Evolutionary conservation across 495 filamentous ascomycete genomes (phyloP).

Genomic region (Podospora pseudocomata): DNA sequence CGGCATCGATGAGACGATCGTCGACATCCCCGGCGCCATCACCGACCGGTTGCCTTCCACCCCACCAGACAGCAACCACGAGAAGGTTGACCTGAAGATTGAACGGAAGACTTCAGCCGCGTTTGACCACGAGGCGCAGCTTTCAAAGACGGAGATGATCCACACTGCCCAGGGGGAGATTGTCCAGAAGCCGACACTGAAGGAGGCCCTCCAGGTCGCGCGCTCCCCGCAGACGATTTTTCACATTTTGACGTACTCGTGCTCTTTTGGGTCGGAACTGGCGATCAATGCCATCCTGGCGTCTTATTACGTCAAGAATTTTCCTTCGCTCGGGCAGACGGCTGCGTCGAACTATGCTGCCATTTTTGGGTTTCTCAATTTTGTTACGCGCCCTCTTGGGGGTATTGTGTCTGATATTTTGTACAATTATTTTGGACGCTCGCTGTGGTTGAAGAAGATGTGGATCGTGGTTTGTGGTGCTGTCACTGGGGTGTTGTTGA

Average conservation of each 20-base stretch:
- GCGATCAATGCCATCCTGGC: slow-evolving; percentile 80
- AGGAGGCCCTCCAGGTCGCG: slow-evolving; percentile 49
- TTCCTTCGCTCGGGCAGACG: slow-evolving; percentile 68
- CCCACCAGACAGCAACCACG: not conserved
- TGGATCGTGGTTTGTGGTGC: slow-evolving; percentile 60
- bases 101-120: slow-evolving; percentile 30
- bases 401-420: slow-evolving; percentile 67
- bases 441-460: slow-evolving; percentile 71
- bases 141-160: slow-evolving; percentile 43
- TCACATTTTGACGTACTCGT: slow-evolving; percentile 66
- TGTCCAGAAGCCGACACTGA: slow-evolving; percentile 61
- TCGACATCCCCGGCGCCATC: slow-evolving; percentile 52
- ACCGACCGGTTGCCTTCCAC: slow-evolving; percentile 40
- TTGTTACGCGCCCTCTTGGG: slow-evolving; percentile 67
- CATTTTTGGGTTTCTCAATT: slow-evolving; percentile 86
- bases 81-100: not conserved
- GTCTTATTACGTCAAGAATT: slow-evolving; percentile 72
- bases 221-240: slow-evolving; percentile 62
- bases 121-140: slow-evolving; percentile 48
- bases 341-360: slow-evolving; percentile 72
- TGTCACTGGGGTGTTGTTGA: slow-evolving; percentile 59
- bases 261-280: slow-evolving; percentile 79
- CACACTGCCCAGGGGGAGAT: slow-evolving; percentile 58
- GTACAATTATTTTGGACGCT: slow-evolving; percentile 55
- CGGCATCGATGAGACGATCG: slow-evolving; percentile 29